Percentiles rank a stretch among this genome's conserved stretches.
These are phyloP conservation scores for Microsporum canis DNA, from an alignment of 2,329 filamentous ascomycete species.

Conservation along the genomic window DNA sequence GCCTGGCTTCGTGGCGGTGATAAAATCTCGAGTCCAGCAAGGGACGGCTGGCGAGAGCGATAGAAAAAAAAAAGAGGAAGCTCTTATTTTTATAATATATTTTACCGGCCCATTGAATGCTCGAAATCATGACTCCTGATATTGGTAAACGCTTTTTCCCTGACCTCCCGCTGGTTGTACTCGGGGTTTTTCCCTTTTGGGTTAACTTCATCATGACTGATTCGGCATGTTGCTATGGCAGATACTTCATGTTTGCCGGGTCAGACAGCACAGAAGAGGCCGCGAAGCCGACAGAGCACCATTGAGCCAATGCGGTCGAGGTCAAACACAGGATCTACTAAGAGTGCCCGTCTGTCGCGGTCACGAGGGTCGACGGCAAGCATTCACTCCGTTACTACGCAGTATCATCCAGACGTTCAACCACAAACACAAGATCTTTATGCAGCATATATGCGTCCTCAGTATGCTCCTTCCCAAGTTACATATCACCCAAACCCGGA, in stretches of 20 bases:
- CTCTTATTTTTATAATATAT: background rate
- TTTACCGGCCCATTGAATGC: background rate
- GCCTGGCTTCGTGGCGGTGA: background rate
- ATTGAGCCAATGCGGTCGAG: conserved; percentile 32
- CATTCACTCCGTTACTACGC: conserved; percentile 37
- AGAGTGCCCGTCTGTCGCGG: conserved; percentile 31
- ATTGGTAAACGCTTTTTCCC: conserved; percentile 20
- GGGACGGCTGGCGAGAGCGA: background rate
- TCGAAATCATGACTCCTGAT: conserved; percentile 23
- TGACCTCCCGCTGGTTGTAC: background rate
- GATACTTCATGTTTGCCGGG: conserved; percentile 19
- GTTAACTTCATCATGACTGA: background rate
- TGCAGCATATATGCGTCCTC: conserved; percentile 29
- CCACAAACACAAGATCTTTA: conserved; percentile 28
- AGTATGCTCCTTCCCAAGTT: conserved; percentile 24
- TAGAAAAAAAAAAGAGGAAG: background rate
- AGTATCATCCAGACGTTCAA: conserved; percentile 32
- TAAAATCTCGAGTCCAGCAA: background rate
- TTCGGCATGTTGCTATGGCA: background rate
- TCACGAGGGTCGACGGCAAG: conserved; percentile 39
- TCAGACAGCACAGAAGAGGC: conserved; percentile 28
- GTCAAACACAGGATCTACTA: conserved; percentile 31
- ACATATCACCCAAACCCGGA: conserved; percentile 32
- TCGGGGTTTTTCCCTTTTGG: background rate
- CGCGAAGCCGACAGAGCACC: conserved; percentile 32